Evolutionary conservation across 2,329 filamentous ascomycete genomes (phyloP).

Genomic region (Exserohilum turcica): DNA sequence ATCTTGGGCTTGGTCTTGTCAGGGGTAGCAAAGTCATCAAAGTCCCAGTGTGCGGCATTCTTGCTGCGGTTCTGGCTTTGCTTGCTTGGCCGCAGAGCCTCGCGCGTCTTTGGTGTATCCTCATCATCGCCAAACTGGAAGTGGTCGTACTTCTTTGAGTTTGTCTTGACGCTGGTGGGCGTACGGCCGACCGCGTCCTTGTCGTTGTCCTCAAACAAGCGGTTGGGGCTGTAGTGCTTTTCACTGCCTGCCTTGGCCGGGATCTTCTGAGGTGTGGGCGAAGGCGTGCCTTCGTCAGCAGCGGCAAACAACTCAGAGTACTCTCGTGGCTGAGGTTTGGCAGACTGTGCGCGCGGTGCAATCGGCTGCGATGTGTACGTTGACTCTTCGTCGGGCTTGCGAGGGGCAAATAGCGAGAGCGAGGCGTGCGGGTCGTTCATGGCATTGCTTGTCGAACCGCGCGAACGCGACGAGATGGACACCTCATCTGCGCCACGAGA

Average conservation of each 20-base stretch:
- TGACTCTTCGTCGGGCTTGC: slow-evolving; percentile 64
- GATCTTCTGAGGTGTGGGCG: slow-evolving; percentile 51
- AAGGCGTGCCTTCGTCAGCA: slow-evolving; percentile 51
- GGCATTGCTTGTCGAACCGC: slow-evolving; percentile 43
- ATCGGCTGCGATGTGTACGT: slow-evolving; percentile 56
- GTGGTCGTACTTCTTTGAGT: slow-evolving; percentile 82
- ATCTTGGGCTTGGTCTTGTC: slow-evolving; percentile 71
- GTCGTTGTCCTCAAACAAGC: slow-evolving; percentile 64
- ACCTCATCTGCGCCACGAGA: slow-evolving; percentile 41
- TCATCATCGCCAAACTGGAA: slow-evolving; percentile 78
- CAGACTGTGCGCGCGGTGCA: slow-evolving; percentile 66
- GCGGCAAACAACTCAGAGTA: slow-evolving; percentile 71
- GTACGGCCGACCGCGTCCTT: slow-evolving; percentile 35
- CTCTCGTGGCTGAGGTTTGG: slow-evolving; percentile 71
- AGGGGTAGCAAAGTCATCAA: slow-evolving; percentile 85
- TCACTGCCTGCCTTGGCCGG: slow-evolving; percentile 53
- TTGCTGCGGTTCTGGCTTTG: slow-evolving; percentile 11
- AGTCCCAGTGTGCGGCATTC: slow-evolving; percentile 69
- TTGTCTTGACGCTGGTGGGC: slow-evolving; percentile 61
- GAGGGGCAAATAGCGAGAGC: slow-evolving; percentile 74
- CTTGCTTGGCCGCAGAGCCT: slow-evolving; percentile 61
- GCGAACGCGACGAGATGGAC: slow-evolving; percentile 48
- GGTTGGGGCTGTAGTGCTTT: slow-evolving; percentile 58
- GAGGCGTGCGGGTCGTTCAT: slow-evolving; percentile 64
- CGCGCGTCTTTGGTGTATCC: slow-evolving; percentile 39